Percentiles rank a stretch among this genome's conserved stretches.
phyloP scores from a whole-genome alignment of 2,329 filamentous ascomycete species.

The Botrytis medusae region DNA sequence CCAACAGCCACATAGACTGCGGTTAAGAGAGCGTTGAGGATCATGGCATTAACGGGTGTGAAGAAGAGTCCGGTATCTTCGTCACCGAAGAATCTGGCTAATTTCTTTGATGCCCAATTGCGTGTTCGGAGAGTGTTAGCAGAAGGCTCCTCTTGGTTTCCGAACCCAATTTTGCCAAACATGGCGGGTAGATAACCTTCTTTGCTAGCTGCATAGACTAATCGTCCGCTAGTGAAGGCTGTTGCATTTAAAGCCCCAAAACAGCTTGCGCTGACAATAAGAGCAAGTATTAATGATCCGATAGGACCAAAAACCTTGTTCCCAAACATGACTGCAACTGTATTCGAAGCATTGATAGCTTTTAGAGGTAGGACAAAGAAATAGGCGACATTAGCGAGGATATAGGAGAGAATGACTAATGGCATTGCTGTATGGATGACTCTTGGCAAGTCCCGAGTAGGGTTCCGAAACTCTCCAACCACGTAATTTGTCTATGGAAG shows the following conservation, averaged over 20 bases:
- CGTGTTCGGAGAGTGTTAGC: constrained; percentile 50
- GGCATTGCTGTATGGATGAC: constrained; percentile 98
- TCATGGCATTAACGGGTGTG: constrained; percentile 89
- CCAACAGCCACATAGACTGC: constrained; percentile 77
- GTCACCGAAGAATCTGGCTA: constrained; percentile 70
- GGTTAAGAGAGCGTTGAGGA: constrained; percentile 76
- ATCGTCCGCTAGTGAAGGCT: constrained; percentile 86
- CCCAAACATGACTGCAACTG: constrained; percentile 93
- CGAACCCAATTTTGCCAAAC: constrained; percentile 79
- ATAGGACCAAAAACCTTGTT: constrained; percentile 82
- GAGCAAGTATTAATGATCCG: constrained; percentile 79
- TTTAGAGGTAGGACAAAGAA: constrained; percentile 85
- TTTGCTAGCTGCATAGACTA: constrained; percentile 92
- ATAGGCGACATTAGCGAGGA: constrained; percentile 90
- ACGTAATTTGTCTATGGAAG: constrained; percentile 84
- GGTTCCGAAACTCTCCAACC: constrained; percentile 93
- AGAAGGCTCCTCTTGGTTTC: constrained; percentile 43
- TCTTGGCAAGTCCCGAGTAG: constrained; percentile 81
- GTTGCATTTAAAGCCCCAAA: constrained; percentile 94
- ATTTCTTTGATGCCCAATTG: constrained; percentile 57
- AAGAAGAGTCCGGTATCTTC: constrained; percentile 79
- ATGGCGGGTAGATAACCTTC: constrained; percentile 87
- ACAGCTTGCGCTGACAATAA: constrained; percentile 88
- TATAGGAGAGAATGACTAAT: constrained; percentile 84
- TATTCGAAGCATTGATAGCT: constrained; percentile 84